Evolutionary conservation across 345 rosid species (phyloP).

Genomic region (Gossypioides kirkii): DNA sequence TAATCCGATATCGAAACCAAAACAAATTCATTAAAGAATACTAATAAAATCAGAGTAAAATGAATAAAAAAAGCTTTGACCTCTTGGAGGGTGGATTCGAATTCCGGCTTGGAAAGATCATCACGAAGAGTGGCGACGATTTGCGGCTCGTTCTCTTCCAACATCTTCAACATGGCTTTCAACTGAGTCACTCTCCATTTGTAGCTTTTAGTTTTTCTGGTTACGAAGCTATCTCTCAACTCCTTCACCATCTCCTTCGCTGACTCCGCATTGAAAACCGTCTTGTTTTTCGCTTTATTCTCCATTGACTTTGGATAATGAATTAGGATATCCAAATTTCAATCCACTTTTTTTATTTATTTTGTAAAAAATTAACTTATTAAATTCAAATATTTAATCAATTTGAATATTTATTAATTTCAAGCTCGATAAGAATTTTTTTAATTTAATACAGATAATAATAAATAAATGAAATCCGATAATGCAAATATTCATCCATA

Average conservation of each 20-base stretch:
- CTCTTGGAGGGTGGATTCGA: slow-evolving; percentile 70
- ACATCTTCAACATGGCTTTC: slow-evolving; percentile 41
- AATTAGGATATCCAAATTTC: no score
- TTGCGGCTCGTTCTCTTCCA: slow-evolving; percentile 56
- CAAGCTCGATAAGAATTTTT: no score
- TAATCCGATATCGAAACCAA: not conserved
- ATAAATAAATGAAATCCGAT: no score
- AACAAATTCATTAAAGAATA: not conserved
- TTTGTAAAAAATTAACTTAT: no score
- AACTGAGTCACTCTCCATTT: slow-evolving; percentile 74
- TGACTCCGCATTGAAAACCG: slow-evolving; percentile 39
- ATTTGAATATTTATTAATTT: no score
- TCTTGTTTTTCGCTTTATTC: slow-evolving; percentile 5
- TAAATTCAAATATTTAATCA: no score
- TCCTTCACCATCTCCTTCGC: slow-evolving; percentile 45
- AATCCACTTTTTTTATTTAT: no score
- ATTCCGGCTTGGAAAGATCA: slow-evolving; percentile 80
- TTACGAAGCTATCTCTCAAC: slow-evolving; percentile 41
- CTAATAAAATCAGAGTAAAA: not conserved
- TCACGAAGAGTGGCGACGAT: slow-evolving; percentile 62
- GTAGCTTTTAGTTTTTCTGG: slow-evolving; percentile 68
- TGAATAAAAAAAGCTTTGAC: slow-evolving; percentile 21
- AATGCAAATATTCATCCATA: no score
- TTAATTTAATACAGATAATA: no score
- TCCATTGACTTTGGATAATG: slow-evolving; percentile 23